Conservation (phyloP, 805 yeast genomes). For the Torulaspora gathmanii region DNA sequence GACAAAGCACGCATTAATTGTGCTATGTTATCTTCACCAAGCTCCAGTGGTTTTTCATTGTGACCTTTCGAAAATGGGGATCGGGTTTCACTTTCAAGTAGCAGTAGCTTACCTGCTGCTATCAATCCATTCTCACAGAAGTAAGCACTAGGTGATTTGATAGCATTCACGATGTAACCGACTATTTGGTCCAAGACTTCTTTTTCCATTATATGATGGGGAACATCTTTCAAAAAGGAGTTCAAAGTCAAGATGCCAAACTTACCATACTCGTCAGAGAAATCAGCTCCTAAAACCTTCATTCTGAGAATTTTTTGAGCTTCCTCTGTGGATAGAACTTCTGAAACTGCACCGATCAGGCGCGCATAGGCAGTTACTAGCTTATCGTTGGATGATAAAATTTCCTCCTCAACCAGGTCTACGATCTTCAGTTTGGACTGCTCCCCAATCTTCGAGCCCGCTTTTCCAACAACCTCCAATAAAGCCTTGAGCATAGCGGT, state of each 20-base stretch:
- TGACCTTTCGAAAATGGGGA: constrained; percentile 35
- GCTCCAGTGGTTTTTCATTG: constrained; percentile 34
- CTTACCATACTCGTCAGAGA: constrained; percentile 44
- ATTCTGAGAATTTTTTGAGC: constrained; percentile 53
- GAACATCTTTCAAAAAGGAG: constrained; percentile 75
- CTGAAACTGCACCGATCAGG: constrained; percentile 71
- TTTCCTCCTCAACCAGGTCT: constrained; percentile 69
- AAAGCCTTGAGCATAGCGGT: constrained; percentile 83
- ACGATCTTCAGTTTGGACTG: constrained; percentile 63
- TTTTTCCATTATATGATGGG: constrained; percentile 53
- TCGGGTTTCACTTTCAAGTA: constrained; percentile 44
- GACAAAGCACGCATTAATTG: constrained; percentile 50
- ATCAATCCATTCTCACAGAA: constrained; percentile 70
- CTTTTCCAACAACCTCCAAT: constrained; percentile 72
- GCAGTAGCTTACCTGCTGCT: constrained; percentile 76
- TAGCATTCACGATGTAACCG: constrained; percentile 44
- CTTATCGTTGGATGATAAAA: constrained; percentile 51
- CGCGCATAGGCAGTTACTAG: constrained; percentile 72
- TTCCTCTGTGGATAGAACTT: constrained; percentile 59
- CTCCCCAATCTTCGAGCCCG: constrained; percentile 75
- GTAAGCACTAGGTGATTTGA: constrained; percentile 41
- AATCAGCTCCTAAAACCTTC: constrained; percentile 50
- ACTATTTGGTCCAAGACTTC: constrained; percentile 50
- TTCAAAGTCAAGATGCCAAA: constrained; percentile 71
- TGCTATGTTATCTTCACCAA: constrained; percentile 41